Conservation (phyloP, 371 early-diverging fungal genomes). For the Lichtheimia ramosa region DNA sequence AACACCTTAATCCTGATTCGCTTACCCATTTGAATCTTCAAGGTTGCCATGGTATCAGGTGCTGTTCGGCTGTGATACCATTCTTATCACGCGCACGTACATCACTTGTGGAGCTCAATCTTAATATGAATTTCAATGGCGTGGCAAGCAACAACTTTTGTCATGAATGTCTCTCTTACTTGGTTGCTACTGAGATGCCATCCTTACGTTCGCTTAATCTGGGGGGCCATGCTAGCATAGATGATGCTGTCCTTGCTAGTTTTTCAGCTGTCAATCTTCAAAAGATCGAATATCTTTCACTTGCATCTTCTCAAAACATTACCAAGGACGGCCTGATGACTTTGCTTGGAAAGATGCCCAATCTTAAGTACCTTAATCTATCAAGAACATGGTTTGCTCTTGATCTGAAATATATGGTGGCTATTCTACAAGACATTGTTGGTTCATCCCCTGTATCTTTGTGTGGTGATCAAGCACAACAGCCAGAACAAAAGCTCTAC, state of each 20-base stretch:
- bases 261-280: neutral
- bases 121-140: conserved; percentile 32
- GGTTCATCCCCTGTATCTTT: neutral
- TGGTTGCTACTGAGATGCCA: conserved; percentile 1
- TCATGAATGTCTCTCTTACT: conserved; percentile 15
- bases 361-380: conserved; percentile 11
- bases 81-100: conserved; percentile 11
- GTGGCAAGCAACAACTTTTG: conserved; percentile 27
- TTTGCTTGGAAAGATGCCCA: conserved; percentile 4
- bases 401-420: conserved; percentile 1
- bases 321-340: conserved; percentile 4
- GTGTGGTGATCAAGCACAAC: no score
- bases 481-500: neutral
- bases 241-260: conserved; percentile 12
- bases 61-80: conserved; percentile 25
- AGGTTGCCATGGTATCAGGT: conserved; percentile 31
- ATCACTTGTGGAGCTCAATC: conserved; percentile 22
- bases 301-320: conserved; percentile 5
- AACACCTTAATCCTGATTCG: conserved; percentile 12
- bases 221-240: conserved; percentile 29
- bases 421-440: neutral
- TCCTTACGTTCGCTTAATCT: conserved; percentile 23
- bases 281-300: conserved; percentile 4
- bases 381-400: conserved; percentile 5
- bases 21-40: conserved; percentile 33